phyloP scores from a whole-genome alignment of 1,284 basidiomycete species.

The Apiotrichum porosum region DNA sequence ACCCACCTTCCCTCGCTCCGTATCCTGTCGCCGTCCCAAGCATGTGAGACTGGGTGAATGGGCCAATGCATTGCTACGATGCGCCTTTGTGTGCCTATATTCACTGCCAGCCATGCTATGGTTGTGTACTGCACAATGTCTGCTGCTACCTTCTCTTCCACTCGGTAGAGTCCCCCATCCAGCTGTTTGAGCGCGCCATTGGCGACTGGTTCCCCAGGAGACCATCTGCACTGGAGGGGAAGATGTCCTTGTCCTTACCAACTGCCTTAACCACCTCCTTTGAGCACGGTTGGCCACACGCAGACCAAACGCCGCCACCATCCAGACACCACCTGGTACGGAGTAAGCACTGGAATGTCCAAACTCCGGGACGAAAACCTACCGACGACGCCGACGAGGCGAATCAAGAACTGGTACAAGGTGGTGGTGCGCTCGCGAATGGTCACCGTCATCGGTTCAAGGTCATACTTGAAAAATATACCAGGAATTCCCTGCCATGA shows the following conservation, averaged over 20 bases:
- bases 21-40: no score
- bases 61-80: no score
- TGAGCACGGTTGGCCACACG: slow-evolving; percentile 47
- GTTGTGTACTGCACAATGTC: no score
- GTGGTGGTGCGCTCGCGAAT: slow-evolving; percentile 81
- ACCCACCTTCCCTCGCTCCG: no score
- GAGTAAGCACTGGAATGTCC: background rate
- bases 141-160: slow-evolving; percentile 21
- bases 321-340: slow-evolving; percentile 47
- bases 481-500: slow-evolving; percentile 80
- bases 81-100: no score
- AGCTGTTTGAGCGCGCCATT: slow-evolving; percentile 11
- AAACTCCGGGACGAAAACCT: slow-evolving; percentile 5
- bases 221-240: slow-evolving; percentile 21
- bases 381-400: slow-evolving; percentile 52
- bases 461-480: slow-evolving; percentile 94
- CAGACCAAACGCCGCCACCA: slow-evolving; percentile 46
- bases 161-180: slow-evolving; percentile 10
- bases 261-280: slow-evolving; percentile 36
- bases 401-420: slow-evolving; percentile 74
- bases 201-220: slow-evolving; percentile 5
- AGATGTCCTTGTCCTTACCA: slow-evolving; percentile 33
- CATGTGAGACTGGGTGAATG: no score
- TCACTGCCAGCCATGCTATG: background rate
- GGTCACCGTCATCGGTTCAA: slow-evolving; percentile 81